Evolutionary conservation across 495 filamentous ascomycete species (phyloP).

Genomic region (Penicillium daleae): DNA sequence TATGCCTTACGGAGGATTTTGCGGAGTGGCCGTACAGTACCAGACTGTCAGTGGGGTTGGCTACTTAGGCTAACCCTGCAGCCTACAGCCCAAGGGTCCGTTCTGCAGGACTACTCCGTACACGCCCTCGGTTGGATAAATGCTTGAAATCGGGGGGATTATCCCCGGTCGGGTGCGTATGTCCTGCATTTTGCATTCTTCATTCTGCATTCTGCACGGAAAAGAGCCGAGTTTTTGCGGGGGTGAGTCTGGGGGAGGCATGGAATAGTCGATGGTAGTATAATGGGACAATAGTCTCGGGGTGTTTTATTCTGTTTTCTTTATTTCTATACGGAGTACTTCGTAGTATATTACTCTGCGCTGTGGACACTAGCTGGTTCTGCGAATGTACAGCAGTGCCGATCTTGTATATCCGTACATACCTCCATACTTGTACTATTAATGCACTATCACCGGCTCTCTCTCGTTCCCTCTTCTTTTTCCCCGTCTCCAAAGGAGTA

Average conservation of each 20-base stretch:
- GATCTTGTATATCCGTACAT: not conserved
- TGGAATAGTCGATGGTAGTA: not conserved
- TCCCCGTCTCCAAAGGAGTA: constrained; percentile 9
- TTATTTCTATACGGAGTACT: not conserved
- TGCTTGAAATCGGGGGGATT: not conserved
- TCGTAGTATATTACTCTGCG: not conserved
- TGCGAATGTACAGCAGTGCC: not conserved
- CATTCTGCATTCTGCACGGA: not conserved
- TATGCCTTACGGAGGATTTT: too few species aligned
- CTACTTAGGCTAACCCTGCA: too few species aligned
- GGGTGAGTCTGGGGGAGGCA: not conserved
- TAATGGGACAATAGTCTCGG: too few species aligned
- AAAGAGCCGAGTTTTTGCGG: constrained; percentile 1
- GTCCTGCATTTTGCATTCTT: not conserved
- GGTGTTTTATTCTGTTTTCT: not conserved
- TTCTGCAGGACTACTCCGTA: not conserved
- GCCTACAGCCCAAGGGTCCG: too few species aligned
- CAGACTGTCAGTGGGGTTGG: too few species aligned
- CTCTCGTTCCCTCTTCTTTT: not conserved
- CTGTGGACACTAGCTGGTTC: too few species aligned
- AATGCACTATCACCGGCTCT: not conserved
- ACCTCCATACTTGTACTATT: not conserved
- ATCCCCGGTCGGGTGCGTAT: not conserved
- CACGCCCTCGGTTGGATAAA: constrained; percentile 28
- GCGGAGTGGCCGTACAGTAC: too few species aligned